Base-by-base conservation (phyloP, 2,329 filamentous ascomycete species). In the Verticillium nonalfalfae region DNA sequence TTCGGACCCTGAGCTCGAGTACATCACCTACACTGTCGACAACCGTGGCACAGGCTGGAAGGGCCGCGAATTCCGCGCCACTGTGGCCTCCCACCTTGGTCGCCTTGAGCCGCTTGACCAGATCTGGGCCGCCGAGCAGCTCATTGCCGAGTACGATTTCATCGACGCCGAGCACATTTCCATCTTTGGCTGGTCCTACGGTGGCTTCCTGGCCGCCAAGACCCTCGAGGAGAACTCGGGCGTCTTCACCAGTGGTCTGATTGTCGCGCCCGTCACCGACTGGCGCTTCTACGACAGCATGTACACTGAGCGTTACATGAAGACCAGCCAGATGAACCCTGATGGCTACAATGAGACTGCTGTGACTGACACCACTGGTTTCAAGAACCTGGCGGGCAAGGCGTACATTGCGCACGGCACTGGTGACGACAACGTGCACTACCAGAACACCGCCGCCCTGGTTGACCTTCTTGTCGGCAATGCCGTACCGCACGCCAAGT, bases 281-380 rank as follows among this genome's bases (percentile, higher is more conserved):
- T 90, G 86, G 85, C 81, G 86, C 1, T 85, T 90, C 75, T 90
- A 90, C 72, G 87, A 90, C 71, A 83, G 80, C 60, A 84, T 90
- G 78, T 90, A 90, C 71, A 89, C 88, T 0, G 88, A 90, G 72
- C 81, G 88, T 11, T 90, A 89, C 75, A 90, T 90, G 87, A 89
- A 89, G 74, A 83, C 79, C 1, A 78, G 81, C 1, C 73, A 76
- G 3, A 73, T 75, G 50, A 90, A 90, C 68, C 74, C 73, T 0
- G 82, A 73, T 0, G 87, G 86, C 35, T 90, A 90, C 74, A 81
- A 82, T 61, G 76, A 78, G 59, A 84, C 84, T 0, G 85, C 86
- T 0, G 85, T 90, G 1, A 79, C 81, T 62, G 78, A 84, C 3
- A 71, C 78, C 0, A 75, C 76, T 0, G 87, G 88, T 0, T 90